These are phyloP conservation scores for Rhizophagus sp. DNA, from an alignment of 192 early-diverging fungal genomes.

Conservation along the genomic window DNA sequence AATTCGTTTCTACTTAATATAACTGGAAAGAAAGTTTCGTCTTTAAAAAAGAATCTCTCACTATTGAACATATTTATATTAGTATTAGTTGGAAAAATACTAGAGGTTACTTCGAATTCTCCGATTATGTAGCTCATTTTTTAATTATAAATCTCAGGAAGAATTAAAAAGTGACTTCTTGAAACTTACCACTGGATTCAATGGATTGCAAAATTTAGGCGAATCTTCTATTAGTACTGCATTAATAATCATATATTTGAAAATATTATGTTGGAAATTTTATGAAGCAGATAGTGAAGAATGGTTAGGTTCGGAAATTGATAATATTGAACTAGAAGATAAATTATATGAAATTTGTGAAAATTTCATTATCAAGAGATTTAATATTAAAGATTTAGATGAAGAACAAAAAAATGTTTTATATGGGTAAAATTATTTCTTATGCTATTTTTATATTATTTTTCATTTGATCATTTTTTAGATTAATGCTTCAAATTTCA, in stretches of 20 bases:
- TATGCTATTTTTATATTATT: no score
- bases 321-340: conserved; percentile 18
- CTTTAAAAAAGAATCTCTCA: background rate
- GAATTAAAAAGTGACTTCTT: background rate
- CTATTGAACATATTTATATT: conserved; percentile 2
- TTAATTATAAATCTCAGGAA: conserved; percentile 10
- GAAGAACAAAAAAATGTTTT: background rate
- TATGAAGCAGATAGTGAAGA: background rate
- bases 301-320: conserved; percentile 5
- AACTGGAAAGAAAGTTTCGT: background rate
- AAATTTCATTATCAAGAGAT: conserved; percentile 8
- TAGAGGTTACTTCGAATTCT: conserved; percentile 6
- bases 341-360: conserved; percentile 12
- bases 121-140: conserved; percentile 1
- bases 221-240: background rate
- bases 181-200: background rate
- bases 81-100: conserved; percentile 7
- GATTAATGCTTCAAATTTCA: background rate
- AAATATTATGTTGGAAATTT: conserved; percentile 17
- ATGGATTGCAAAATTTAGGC: background rate
- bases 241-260: conserved; percentile 1
- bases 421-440: no score
- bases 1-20: background rate
- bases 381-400: background rate
- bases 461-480: no score